Evolutionary conservation across 129 eudicot genomes (phyloP).

Genomic region (Tagetes erecta): DNA sequence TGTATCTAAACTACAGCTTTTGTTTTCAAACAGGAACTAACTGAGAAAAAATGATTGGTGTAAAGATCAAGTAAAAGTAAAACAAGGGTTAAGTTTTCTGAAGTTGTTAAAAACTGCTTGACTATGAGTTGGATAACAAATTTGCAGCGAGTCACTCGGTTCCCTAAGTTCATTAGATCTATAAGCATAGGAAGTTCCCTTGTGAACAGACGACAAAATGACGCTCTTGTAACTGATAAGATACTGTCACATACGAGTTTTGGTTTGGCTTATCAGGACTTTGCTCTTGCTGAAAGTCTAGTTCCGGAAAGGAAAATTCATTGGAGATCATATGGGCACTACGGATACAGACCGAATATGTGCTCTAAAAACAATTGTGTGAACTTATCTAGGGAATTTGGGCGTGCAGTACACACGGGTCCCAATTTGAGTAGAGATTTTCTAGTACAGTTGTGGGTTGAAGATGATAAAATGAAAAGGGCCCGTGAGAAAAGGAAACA

Average conservation of each 20-base stretch:
- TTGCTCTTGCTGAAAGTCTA: conserved; percentile 16
- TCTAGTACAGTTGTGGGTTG: conserved; percentile 69
- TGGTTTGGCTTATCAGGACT: conserved; percentile 29
- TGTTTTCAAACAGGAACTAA: conserved; percentile 28
- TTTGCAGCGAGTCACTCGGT: conserved; percentile 31
- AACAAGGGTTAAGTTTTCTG: conserved; percentile 6
- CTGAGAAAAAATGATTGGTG: conserved; percentile 18
- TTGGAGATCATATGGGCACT: conserved; percentile 30
- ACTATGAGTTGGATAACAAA: conserved; percentile 45
- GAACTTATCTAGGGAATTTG: conserved; percentile 29
- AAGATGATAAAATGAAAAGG: conserved; percentile 51
- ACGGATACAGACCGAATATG: conserved; percentile 4
- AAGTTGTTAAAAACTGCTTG: conserved; percentile 17
- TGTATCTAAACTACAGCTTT: conserved; percentile 25
- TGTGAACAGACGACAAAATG: conserved; percentile 29
- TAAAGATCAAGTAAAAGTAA: conserved; percentile 12
- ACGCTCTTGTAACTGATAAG: conserved; percentile 17
- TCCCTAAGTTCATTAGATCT: conserved; percentile 27
- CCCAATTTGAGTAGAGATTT: conserved; percentile 70
- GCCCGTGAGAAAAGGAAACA: conserved; percentile 36
- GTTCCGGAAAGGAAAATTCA: conserved; percentile 22
- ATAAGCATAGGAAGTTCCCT: conserved; percentile 17
- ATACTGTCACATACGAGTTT: conserved; percentile 12
- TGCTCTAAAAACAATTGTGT: conserved; percentile 23
- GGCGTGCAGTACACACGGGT: conserved; percentile 37